Base-by-base conservation (phyloP, 768 basidiomycete genomes). In the Suillus lakei region DNA sequence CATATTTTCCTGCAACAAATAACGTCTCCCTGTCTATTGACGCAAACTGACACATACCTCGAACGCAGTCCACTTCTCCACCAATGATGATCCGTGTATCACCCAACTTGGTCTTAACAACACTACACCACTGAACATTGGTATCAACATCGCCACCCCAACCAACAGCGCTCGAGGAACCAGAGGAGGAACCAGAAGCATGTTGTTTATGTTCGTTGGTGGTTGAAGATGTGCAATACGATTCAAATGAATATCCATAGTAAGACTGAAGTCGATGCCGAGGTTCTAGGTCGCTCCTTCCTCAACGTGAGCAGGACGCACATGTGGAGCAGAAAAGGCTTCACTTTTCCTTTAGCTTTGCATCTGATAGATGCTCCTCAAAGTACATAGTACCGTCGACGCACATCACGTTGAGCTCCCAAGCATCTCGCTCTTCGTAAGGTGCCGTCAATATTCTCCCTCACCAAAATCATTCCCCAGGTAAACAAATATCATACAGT, bases 11-110 rank as follows among this genome's bases (percentile, higher is more conserved):
- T 93, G 73, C 23, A n/a, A 50, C 53, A 2, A n/a, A 23, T 28
- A 15, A 38, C 61, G 39, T 21, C 32, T 4, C 36, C 18, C 5
- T 26, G 26, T 16, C 23, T 13, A 6, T 2, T 28, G 12, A n/a
- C 2, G 26, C 12, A 36, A 3, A 53, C 10, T 6, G 26, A 59
- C 63, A 72, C 80, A 65, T 66, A 92, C 93, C 91, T 75, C 88
- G 82, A 26, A 95, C 88, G 72, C 95, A 97, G 75, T 97, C 95
- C 7, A 97, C 95, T 77, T 96, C 95, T 6, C 95, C 95, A 1
- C 95, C 95, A 55, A 96, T 87, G 64, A 97, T 79, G 60, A 93
- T 78, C 48, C 92, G 82, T 32, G 82, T 85, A 63, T 87, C 83
- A 0, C 89, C 92, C 30, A 96, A 83, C 67, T 92, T 93, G 5